Evolutionary conservation across 805 yeast species (phyloP).

Genomic region (Pichia nakasei): DNA sequence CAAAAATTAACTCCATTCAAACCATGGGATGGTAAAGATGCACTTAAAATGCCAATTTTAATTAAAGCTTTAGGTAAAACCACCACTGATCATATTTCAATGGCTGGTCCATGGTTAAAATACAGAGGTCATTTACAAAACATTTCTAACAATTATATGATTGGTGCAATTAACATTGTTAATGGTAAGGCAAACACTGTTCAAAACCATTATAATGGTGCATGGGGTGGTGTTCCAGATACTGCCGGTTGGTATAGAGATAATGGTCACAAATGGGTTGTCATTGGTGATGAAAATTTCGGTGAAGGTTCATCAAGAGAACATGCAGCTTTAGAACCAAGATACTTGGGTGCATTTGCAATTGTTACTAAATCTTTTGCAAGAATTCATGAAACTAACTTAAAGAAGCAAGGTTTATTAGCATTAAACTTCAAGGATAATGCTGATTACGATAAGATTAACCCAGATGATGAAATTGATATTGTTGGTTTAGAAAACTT

Average conservation of each 20-base stretch:
- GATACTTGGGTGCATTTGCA: slow-evolving; percentile 97
- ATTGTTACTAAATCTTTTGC: slow-evolving; percentile 97
- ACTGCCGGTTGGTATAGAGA: slow-evolving; percentile 94
- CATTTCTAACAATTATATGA: slow-evolving; percentile 98
- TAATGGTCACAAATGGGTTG: slow-evolving; percentile 90
- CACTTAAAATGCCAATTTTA: slow-evolving; percentile 80
- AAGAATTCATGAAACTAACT: slow-evolving; percentile 98
- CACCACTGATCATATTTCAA: slow-evolving; percentile 98
- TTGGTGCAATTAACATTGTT: slow-evolving; percentile 97
- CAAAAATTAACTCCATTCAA: slow-evolving; percentile 90
- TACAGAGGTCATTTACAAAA: slow-evolving; percentile 99
- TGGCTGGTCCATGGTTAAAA: slow-evolving; percentile 99
- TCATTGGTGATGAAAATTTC: slow-evolving; percentile 95
- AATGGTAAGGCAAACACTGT: slow-evolving; percentile 90
- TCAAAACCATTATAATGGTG: slow-evolving; percentile 86
- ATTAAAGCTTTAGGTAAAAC: slow-evolving; percentile 96
- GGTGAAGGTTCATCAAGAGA: slow-evolving; percentile 99
- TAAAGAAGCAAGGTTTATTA: slow-evolving; percentile 98
- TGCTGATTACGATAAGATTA: slow-evolving; percentile 88
- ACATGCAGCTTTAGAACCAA: slow-evolving; percentile 99
- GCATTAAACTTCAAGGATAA: slow-evolving; percentile 90
- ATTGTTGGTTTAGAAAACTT: slow-evolving; percentile 73
- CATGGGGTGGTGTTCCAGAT: slow-evolving; percentile 92
- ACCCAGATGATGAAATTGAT: slow-evolving; percentile 85
- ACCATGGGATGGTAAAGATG: slow-evolving; percentile 96